Conservation (phyloP, 352 stramenopile genomes). For the Phytophthora megakarya region DNA sequence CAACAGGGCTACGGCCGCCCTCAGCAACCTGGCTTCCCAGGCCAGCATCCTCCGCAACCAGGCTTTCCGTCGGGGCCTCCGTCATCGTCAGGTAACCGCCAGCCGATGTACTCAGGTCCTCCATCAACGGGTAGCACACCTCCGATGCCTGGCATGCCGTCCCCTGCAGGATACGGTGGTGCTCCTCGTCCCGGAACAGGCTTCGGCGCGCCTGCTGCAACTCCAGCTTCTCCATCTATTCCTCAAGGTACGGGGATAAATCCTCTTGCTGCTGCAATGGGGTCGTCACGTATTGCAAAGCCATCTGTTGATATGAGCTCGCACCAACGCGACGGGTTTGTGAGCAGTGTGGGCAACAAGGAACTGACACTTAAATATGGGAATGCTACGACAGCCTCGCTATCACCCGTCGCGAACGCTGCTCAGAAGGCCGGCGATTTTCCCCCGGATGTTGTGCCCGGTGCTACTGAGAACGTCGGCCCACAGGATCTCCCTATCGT, state of each 20-base stretch:
- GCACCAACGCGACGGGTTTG: slow-evolving; percentile 84
- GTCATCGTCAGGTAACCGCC: slow-evolving; percentile 43
- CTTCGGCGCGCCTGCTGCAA: slow-evolving; percentile 39
- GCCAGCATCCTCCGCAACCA: slow-evolving; percentile 34
- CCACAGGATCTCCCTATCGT: slow-evolving; percentile 83
- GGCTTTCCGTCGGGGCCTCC: slow-evolving; percentile 58
- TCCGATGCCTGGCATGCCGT: slow-evolving; percentile 33
- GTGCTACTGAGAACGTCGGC: slow-evolving; percentile 76
- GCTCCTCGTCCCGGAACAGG: slow-evolving; percentile 40
- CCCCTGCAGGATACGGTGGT: slow-evolving; percentile 34
- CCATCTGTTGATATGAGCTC: slow-evolving; percentile 82
- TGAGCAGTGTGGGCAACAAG: slow-evolving; percentile 88
- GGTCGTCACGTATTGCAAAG: slow-evolving; percentile 80
- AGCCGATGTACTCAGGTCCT: slow-evolving; percentile 46
- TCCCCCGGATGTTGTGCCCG: slow-evolving; percentile 47
- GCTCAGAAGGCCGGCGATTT: slow-evolving; percentile 48
- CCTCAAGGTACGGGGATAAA: slow-evolving; percentile 77
- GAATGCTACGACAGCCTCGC: slow-evolving; percentile 65
- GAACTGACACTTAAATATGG: slow-evolving; percentile 88
- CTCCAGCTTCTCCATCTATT: slow-evolving; percentile 42
- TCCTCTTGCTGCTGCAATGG: slow-evolving; percentile 56
- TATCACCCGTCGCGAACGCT: slow-evolving; percentile 55
- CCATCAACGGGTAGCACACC: slow-evolving; percentile 37
- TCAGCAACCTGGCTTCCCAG: slow-evolving; percentile 45
- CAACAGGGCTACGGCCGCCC: slow-evolving; percentile 44